phyloP scores from a whole-genome alignment of 345 rosid species.

The Angophora floribunda region DNA sequence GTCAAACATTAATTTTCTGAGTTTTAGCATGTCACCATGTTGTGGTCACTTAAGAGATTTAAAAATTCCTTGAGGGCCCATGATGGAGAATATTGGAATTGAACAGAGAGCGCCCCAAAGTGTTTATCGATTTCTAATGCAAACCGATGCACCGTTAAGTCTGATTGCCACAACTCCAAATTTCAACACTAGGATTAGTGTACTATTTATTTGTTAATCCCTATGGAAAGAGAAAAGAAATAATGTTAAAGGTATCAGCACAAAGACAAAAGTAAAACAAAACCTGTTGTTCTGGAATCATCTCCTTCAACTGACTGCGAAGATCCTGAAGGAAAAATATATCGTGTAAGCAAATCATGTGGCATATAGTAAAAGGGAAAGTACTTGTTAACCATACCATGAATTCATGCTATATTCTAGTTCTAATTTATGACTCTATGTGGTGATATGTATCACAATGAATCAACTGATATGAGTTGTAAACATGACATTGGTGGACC shows the following conservation, averaged over 20 bases:
- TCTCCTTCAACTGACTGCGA: constrained; percentile 77
- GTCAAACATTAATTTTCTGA: not conserved
- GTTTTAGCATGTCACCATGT: not conserved
- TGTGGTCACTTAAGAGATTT: not conserved
- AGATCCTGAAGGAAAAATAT: constrained; percentile 48
- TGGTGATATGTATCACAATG: not conserved
- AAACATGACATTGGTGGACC: not conserved
- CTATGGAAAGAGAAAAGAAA: not conserved
- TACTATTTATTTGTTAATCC: not conserved
- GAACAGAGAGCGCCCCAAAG: not conserved
- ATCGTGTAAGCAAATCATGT: not conserved
- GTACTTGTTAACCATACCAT: not conserved
- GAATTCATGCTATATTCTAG: not conserved
- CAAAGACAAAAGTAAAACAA: not conserved
- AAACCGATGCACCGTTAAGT: not conserved
- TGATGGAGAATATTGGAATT: not conserved
- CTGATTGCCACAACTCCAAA: not conserved
- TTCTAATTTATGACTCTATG: not conserved
- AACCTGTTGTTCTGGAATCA: constrained; percentile 97
- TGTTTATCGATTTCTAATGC: not conserved
- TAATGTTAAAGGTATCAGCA: not conserved
- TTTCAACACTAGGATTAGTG: not conserved
- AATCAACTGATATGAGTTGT: not conserved
- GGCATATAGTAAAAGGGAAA: not conserved
- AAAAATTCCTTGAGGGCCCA: not conserved